Evolutionary conservation across 345 rosid genomes (phyloP).

Genomic region (Citrus glauca): DNA sequence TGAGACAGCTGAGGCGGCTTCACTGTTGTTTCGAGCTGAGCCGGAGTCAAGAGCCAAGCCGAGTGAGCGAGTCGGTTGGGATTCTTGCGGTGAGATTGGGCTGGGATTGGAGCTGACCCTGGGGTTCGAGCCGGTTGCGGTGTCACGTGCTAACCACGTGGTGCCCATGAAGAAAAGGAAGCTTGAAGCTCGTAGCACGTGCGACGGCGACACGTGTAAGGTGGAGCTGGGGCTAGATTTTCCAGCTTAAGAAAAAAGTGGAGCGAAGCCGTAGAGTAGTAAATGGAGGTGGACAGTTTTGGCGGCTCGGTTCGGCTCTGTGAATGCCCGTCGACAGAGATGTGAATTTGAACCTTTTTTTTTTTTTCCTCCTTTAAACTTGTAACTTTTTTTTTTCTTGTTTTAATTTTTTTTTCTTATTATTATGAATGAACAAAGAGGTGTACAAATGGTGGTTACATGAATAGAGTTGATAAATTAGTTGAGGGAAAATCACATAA

Average conservation of each 20-base stretch:
- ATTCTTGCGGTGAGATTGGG: slow-evolving; percentile 18
- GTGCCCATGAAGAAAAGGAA: slow-evolving; percentile 75
- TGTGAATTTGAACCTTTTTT: background rate
- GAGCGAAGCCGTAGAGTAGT: background rate
- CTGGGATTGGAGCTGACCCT: slow-evolving; percentile 64
- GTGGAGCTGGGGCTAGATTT: slow-evolving; percentile 57
- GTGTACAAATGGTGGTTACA: slow-evolving; percentile 17
- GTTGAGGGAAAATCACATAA: background rate
- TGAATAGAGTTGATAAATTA: slow-evolving; percentile 17
- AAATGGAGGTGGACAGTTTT: slow-evolving; percentile 14
- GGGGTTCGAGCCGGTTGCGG: slow-evolving; percentile 44
- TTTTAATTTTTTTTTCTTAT: background rate
- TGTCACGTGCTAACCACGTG: slow-evolving; percentile 47
- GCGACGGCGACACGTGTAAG: slow-evolving; percentile 44
- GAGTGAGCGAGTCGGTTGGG: background rate
- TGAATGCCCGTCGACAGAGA: slow-evolving; percentile 11
- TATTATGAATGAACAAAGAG: background rate
- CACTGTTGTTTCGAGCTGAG: slow-evolving; percentile 28
- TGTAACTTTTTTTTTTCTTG: background rate
- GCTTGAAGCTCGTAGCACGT: slow-evolving; percentile 29
- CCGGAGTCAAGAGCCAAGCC: slow-evolving; percentile 21
- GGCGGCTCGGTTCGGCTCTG: slow-evolving; percentile 15
- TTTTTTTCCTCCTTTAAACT: background rate
- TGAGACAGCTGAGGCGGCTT: slow-evolving; percentile 44
- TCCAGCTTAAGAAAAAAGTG: slow-evolving; percentile 13